These are phyloP conservation scores for Aspergillus flavus DNA, from an alignment of 2,329 filamentous ascomycete genomes.

Conservation along the genomic window DNA sequence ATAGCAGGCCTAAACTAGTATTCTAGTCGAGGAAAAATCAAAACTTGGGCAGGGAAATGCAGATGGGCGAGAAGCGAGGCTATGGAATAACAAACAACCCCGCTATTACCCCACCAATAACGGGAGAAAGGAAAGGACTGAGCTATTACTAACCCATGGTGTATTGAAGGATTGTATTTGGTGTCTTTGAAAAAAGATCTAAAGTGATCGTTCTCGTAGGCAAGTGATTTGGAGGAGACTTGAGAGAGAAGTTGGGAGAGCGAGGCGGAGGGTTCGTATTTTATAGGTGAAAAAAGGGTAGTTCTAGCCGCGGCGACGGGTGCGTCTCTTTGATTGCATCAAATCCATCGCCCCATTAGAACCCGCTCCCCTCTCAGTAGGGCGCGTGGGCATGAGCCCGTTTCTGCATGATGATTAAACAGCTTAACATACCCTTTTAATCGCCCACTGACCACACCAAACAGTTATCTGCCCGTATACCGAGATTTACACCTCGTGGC, in stretches of 20 bases:
- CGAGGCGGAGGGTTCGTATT: neutral
- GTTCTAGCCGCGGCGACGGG: neutral
- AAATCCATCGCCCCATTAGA: neutral
- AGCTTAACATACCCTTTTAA: neutral
- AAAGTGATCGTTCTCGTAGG: neutral
- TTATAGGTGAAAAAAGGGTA: neutral
- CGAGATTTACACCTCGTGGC: neutral
- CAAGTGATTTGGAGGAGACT: neutral
- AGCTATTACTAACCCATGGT: neutral
- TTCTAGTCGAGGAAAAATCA: neutral
- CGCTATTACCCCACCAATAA: conserved; percentile 4
- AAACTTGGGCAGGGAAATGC: neutral
- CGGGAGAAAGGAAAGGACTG: neutral
- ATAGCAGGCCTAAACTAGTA: neutral
- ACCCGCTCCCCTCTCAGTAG: neutral
- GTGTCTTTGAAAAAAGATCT: neutral
- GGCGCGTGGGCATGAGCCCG: conserved; percentile 22
- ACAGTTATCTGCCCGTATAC: too few relatives aligned
- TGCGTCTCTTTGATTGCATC: neutral
- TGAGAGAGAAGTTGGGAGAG: neutral
- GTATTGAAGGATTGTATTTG: neutral
- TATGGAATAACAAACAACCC: conserved; percentile 7
- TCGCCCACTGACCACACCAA: neutral
- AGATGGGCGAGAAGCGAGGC: neutral
- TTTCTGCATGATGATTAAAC: conserved; percentile 24